Percentiles rank a stretch among this genome's conserved stretches.
Conservation (phyloP, 2,329 filamentous ascomycete genomes). For the Trichoderma semiorbis region DNA sequence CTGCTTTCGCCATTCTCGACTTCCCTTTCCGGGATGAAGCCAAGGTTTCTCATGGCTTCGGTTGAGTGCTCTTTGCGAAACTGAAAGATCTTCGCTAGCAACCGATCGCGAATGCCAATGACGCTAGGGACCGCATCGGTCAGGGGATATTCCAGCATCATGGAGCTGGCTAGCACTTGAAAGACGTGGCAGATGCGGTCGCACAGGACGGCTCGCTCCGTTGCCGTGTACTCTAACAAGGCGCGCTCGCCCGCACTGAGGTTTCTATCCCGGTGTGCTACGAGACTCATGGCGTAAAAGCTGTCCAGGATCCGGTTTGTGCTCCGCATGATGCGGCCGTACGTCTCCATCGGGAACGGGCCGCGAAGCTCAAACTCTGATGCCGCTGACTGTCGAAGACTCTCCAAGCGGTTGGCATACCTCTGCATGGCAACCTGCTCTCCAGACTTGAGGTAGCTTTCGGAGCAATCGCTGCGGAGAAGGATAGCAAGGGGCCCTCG, state of each 20-base stretch:
- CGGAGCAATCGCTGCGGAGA: constrained; percentile 51
- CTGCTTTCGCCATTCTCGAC: constrained; percentile 8
- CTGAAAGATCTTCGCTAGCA: constrained; percentile 79
- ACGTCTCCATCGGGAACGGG: constrained; percentile 70
- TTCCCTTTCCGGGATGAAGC: not conserved
- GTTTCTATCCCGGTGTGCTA: constrained; percentile 72
- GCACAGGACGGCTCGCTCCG: constrained; percentile 75
- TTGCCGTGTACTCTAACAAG: constrained; percentile 69
- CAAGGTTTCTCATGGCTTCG: not conserved
- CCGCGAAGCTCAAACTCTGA: constrained; percentile 81
- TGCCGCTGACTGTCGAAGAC: constrained; percentile 63
- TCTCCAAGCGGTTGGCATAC: constrained; percentile 67
- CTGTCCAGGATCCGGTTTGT: constrained; percentile 80
- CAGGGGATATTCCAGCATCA: constrained; percentile 86
- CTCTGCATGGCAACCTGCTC: constrained; percentile 80
- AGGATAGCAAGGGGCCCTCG: constrained; percentile 79
- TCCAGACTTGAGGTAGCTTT: constrained; percentile 73
- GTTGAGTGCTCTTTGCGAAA: constrained; percentile 62
- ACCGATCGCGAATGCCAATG: constrained; percentile 67
- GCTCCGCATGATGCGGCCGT: constrained; percentile 66
- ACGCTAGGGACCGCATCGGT: constrained; percentile 79
- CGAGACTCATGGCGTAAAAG: constrained; percentile 89
- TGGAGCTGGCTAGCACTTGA: constrained; percentile 76
- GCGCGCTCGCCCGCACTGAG: constrained; percentile 73
- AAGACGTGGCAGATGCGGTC: constrained; percentile 81